These are phyloP conservation scores for Dactylella cylindrospora DNA, from an alignment of 2,329 filamentous ascomycete species.

Conservation along the genomic window DNA sequence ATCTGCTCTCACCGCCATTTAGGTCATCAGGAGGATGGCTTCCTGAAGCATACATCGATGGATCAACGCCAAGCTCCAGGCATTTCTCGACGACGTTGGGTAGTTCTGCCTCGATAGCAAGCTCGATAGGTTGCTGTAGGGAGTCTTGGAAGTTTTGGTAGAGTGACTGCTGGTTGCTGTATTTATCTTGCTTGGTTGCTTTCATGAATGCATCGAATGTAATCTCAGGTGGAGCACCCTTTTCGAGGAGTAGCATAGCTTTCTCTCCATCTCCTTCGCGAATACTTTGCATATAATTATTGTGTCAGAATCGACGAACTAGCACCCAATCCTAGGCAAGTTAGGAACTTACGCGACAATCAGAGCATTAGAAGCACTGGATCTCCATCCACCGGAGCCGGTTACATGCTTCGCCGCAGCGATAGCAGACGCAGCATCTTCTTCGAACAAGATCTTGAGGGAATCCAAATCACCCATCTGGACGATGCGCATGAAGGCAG, in stretches of 20 bases:
- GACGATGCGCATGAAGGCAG: conserved; percentile 67
- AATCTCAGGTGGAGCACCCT: conserved; percentile 63
- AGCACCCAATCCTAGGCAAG: not conserved
- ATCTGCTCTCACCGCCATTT: conserved; percentile 6
- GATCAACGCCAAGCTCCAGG: conserved; percentile 65
- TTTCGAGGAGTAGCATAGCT: conserved; percentile 63
- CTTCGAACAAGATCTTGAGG: conserved; percentile 56
- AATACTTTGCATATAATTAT: conserved; percentile 53
- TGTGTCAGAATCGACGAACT: not conserved
- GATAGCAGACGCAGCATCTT: conserved; percentile 31
- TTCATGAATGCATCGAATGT: conserved; percentile 67
- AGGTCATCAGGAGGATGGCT: conserved; percentile 51
- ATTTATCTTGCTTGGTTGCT: conserved; percentile 56
- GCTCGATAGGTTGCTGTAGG: conserved; percentile 67
- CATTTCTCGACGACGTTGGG: conserved; percentile 60
- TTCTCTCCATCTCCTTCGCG: conserved; percentile 57
- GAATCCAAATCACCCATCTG: conserved; percentile 54
- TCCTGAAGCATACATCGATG: conserved; percentile 60
- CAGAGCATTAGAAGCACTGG: conserved; percentile 5
- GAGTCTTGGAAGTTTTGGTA: conserved; percentile 56
- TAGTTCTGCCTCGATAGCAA: conserved; percentile 60
- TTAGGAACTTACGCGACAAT: conserved; percentile 24
- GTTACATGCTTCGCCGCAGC: conserved; percentile 19
- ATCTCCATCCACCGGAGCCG: conserved; percentile 5
- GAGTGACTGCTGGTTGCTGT: conserved; percentile 53